phyloP scores from a whole-genome alignment of 177 flowering plant species.

The Telopea speciosissima region DNA sequence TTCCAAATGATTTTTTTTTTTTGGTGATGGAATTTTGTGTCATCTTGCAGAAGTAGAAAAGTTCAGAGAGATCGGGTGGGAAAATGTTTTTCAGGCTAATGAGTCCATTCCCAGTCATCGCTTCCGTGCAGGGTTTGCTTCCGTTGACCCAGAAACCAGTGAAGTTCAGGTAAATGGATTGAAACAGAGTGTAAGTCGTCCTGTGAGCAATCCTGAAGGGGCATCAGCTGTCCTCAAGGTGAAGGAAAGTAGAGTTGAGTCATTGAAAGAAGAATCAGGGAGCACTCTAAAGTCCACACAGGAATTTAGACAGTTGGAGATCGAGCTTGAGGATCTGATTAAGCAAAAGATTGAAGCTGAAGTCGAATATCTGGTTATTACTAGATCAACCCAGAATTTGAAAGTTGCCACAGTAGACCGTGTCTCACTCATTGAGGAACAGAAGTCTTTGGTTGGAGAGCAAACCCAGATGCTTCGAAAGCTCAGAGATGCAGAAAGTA shows the following conservation, averaged over 20 bases:
- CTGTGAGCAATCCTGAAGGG: constrained; percentile 40
- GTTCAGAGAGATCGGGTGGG: constrained; percentile 50
- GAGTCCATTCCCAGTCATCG: constrained; percentile 5
- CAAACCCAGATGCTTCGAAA: constrained; percentile 32
- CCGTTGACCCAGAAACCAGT: constrained; percentile 9
- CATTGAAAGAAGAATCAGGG: constrained; percentile 19
- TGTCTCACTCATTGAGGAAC: constrained; percentile 31
- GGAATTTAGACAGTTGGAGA: constrained; percentile 33
- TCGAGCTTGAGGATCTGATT: constrained; percentile 43
- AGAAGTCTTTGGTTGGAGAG: constrained; percentile 29
- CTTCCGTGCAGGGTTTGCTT: constrained; percentile 15
- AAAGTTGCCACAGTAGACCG: constrained; percentile 26
- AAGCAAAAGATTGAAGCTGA: constrained; percentile 65
- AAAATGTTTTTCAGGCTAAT: constrained; percentile 12
- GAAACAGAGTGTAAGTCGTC: constrained; percentile 17
- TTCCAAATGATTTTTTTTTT: not conserved
- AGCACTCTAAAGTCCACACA: constrained; percentile 16
- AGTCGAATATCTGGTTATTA: constrained; percentile 44
- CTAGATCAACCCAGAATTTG: constrained; percentile 31
- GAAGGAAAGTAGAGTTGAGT: constrained; percentile 28
- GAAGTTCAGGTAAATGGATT: constrained; percentile 31
- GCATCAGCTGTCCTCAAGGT: constrained; percentile 22
- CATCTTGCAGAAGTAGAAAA: constrained; percentile 51
- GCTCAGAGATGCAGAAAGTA: constrained; percentile 39
- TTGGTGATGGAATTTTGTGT: constrained; percentile 1